Base-by-base conservation (phyloP, 1,139 yeast species). In the Diutina neorugosa region DNA sequence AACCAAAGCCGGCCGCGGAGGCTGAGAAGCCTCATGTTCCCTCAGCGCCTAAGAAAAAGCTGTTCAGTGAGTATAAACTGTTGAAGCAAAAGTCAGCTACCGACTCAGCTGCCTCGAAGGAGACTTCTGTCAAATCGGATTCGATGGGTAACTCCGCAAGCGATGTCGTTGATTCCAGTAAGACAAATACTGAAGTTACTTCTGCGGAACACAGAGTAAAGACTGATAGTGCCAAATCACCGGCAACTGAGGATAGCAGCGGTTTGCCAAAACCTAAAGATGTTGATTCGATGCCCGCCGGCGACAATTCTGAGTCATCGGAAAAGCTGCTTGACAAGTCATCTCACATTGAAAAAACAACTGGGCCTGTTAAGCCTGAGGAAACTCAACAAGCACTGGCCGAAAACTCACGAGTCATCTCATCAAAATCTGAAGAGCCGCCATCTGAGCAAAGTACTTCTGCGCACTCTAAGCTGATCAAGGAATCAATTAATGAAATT, bases 21-120 rank as follows among this genome's bases (percentile, higher is more conserved):
- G 20, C 43, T 31, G 16, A 31, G n/a, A 40, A 16, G 16, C 18
- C 43, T n/a, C 7, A 9, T 11, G 5, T 18, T 8, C 43, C 18
- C 5, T 19, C 43, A 16, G 43, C 12, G n/a, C 43, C 43, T 9
- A 18, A 40, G 20, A 18, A n/a, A n/a, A 46, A 46, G 50, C 41
- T 27, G 40, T 46, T 46, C 27, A 23, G 37, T 7, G 50, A 46
- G 11, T 46, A 46, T 16, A 46, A 46, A 18, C 50, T 46, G 50
- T 34, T 46, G 41, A 18, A 18, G 43, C 20, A 40, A 6, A 18
- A 5, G 20, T 7, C 20, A 20, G 37, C n/a, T 5, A 31, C 37
- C 12, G 37, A 31, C 2, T 8, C 37, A 2, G 14, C 14, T 31
- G 37, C 37, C n/a, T 9, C 14, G 37, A 31, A 31, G 4, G 37